Evolutionary conservation across 2,329 filamentous ascomycete species (phyloP).

Genomic region (Helminthosporium solani): DNA sequence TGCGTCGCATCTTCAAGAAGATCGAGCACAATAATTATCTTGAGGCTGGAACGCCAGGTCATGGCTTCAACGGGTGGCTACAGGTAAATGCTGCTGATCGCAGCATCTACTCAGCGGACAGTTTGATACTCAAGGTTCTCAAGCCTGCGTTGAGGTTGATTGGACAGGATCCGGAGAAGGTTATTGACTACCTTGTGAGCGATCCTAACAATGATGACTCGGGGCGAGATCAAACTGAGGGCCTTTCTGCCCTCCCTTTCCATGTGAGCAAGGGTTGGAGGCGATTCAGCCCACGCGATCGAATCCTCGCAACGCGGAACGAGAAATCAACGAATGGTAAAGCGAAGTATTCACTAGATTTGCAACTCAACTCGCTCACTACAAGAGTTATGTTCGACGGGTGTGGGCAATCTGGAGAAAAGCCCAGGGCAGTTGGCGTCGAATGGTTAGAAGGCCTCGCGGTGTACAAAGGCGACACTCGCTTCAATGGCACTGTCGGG

Average conservation of each 20-base stretch:
- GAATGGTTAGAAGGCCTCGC: conserved; percentile 45
- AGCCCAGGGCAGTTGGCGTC: conserved; percentile 44
- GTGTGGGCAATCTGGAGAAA: conserved; percentile 12
- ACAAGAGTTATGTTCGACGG: conserved; percentile 44
- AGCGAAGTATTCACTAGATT: conserved; percentile 16
- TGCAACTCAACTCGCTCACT: conserved; percentile 41
- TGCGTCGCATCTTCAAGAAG: conserved; percentile 18
- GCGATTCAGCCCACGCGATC: conserved; percentile 19
- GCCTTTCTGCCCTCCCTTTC: conserved; percentile 41
- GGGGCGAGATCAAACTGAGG: conserved; percentile 31
- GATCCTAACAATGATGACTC: conserved; percentile 17
- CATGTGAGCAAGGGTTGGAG: conserved; percentile 18
- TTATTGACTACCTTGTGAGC: conserved; percentile 17
- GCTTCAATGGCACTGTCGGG: conserved; percentile 23
- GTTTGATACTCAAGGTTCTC: conserved; percentile 12
- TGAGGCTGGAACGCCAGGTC: conserved; percentile 14
- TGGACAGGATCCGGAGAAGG: conserved; percentile 15
- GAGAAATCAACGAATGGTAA: conserved; percentile 10
- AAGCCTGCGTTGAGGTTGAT: conserved; percentile 15
- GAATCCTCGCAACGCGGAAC: conserved; percentile 13
- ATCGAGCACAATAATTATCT: conserved; percentile 24
- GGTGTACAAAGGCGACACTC: conserved; percentile 47
- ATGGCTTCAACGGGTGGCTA: conserved; percentile 22
- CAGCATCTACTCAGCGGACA: conserved; percentile 3
- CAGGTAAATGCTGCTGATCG: conserved; percentile 18